These are phyloP conservation scores for Ceratopteris richardii DNA, from an alignment of 75 land plant genomes.

Conservation along the genomic window DNA sequence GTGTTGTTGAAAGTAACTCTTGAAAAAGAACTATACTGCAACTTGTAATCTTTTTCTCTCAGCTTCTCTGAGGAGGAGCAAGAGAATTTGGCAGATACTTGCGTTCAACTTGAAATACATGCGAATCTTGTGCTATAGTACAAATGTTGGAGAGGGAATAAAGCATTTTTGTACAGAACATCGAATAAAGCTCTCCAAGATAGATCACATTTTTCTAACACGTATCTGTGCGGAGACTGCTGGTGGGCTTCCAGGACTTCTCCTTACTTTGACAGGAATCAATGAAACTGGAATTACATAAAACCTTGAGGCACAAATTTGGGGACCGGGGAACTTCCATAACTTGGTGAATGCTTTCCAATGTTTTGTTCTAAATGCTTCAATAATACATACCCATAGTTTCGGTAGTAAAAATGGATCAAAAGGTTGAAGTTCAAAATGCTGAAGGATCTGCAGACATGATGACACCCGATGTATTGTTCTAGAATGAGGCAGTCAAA, in stretches of 20 bases:
- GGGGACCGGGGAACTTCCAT: constrained; percentile 92
- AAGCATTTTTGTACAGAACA: too few relatives aligned
- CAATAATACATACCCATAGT: constrained; percentile 72
- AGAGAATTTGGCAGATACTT: too few relatives aligned
- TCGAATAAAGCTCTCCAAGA: too few relatives aligned
- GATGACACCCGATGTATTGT: constrained; percentile 33
- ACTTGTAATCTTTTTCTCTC: too few relatives aligned
- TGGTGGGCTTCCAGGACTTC: constrained; percentile 92
- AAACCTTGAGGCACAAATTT: constrained; percentile 84
- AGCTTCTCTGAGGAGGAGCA: too few relatives aligned
- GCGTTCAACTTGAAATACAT: too few relatives aligned
- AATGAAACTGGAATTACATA: constrained; percentile 82
- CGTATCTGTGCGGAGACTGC: constrained; percentile 98
- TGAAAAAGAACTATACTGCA: too few relatives aligned
- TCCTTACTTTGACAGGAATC: constrained; percentile 81
- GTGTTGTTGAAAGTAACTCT: too few relatives aligned
- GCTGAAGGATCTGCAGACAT: constrained; percentile 12
- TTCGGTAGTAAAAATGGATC: constrained; percentile 43
- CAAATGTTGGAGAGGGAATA: too few relatives aligned
- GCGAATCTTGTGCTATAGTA: too few relatives aligned
- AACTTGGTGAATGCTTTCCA: constrained; percentile 76
- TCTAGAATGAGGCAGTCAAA: constrained; percentile 76
- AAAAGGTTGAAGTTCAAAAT: too few relatives aligned
- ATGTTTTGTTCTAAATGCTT: constrained; percentile 79
- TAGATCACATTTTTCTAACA: constrained; percentile 92